Conservation (phyloP, 2,329 filamentous ascomycete genomes). For the Aspergillus spinulosporus region DNA sequence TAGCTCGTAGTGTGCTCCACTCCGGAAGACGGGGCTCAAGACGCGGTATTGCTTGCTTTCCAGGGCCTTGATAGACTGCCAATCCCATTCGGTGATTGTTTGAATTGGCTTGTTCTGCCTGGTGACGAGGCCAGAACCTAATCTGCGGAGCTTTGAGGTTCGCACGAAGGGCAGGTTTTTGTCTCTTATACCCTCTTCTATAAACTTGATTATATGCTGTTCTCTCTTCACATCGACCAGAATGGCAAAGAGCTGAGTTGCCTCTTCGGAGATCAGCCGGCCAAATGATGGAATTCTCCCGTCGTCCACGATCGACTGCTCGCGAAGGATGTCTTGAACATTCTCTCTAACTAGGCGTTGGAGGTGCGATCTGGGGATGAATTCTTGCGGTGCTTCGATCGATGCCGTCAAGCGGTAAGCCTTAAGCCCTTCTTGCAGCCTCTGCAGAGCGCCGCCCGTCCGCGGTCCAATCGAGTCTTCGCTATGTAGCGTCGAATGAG, state of each 20-base stretch:
- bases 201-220: background rate
- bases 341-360: background rate
- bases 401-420: background rate
- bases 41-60: conserved; percentile 14
- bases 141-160: background rate
- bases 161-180: background rate
- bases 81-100: background rate
- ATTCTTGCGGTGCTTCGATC: background rate
- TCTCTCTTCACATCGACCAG: background rate
- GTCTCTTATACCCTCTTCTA: background rate
- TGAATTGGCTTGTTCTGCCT: background rate
- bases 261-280: background rate
- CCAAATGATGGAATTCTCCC: background rate
- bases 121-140: conserved; percentile 1
- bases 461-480: too few relatives aligned
- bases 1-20: conserved; percentile 7
- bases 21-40: conserved; percentile 10
- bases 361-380: background rate
- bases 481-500: too few relatives aligned
- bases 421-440: background rate
- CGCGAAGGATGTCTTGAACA: background rate
- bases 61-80: background rate
- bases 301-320: background rate
- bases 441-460: background rate
- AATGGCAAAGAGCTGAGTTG: background rate